Evolutionary conservation across 2,329 filamentous ascomycete genomes (phyloP).

Genomic region (Pseudocercospora crystallina): DNA sequence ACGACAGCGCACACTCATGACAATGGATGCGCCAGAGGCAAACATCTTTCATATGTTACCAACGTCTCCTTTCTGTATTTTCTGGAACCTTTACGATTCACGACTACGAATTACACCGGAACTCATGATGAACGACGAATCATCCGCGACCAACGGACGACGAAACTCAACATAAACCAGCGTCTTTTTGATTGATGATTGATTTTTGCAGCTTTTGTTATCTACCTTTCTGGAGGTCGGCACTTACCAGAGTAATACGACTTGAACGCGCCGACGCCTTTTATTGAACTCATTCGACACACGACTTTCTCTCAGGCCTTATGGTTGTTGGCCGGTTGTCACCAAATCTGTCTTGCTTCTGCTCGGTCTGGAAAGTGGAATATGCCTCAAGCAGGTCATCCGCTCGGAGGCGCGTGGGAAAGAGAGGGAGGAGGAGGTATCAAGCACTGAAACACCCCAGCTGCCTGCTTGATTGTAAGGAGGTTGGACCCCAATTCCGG

Average conservation of each 20-base stretch:
- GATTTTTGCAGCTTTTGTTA: slow-evolving; percentile 5
- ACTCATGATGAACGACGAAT: slow-evolving; percentile 24
- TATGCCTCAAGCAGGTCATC: too few species aligned
- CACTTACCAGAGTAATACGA: slow-evolving; percentile 3
- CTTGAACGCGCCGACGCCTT: too few species aligned
- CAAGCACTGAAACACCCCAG: too few species aligned
- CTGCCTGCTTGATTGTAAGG: too few species aligned
- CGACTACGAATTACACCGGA: slow-evolving; percentile 32
- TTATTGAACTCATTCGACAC: too few species aligned
- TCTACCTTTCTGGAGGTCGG: slow-evolving; percentile 12
- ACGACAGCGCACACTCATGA: slow-evolving; percentile 15
- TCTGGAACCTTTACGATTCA: slow-evolving; percentile 33
- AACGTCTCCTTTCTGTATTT: slow-evolving; percentile 18
- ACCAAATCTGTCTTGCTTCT: too few species aligned
- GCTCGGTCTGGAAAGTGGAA: too few species aligned
- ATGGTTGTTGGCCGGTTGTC: too few species aligned
- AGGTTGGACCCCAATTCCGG: too few species aligned
- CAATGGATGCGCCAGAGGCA: slow-evolving; percentile 17
- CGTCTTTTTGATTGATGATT: slow-evolving; percentile 15
- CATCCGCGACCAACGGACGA: slow-evolving; percentile 18
- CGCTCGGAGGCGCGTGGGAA: too few species aligned
- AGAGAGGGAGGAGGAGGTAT: too few species aligned
- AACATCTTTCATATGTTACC: slow-evolving; percentile 17
- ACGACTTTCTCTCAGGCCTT: too few species aligned
- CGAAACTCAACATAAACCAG: slow-evolving; percentile 22